Conservation (phyloP, 2,329 filamentous ascomycete genomes). For the Gnomoniopsis smithogilvyi region DNA sequence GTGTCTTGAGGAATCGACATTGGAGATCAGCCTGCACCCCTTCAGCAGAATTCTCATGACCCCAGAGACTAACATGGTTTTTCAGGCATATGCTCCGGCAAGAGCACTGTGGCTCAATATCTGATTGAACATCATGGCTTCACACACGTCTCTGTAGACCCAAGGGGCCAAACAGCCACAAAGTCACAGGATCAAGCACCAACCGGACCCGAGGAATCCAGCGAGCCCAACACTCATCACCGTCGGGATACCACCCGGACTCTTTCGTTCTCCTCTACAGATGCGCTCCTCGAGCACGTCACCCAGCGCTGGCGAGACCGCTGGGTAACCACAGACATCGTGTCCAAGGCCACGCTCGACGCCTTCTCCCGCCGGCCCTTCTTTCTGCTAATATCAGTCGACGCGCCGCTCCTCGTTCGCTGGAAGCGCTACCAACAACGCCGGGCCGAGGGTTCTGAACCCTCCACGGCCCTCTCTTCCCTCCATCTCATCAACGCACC, state of each 20-base stretch:
- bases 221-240: constrained; percentile 3
- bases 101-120: constrained; percentile 84
- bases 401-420: constrained; percentile 80
- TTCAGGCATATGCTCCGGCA: constrained; percentile 87
- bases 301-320: constrained; percentile 78
- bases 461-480: constrained; percentile 9
- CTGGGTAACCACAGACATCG: constrained; percentile 84
- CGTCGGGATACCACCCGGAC: constrained; percentile 9
- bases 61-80: constrained; percentile 15
- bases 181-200: neutral
- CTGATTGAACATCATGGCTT: constrained; percentile 83
- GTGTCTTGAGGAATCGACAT: constrained; percentile 20
- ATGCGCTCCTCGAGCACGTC: constrained; percentile 76
- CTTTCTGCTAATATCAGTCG: constrained; percentile 88
- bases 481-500: constrained; percentile 21
- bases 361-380: constrained; percentile 77
- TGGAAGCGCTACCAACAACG: constrained; percentile 69
- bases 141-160: constrained; percentile 39
- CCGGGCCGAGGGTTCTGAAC: constrained; percentile 15
- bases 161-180: neutral
- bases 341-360: constrained; percentile 70
- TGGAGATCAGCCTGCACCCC: neutral
- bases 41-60: constrained; percentile 10
- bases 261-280: constrained; percentile 56
- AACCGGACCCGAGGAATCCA: neutral